Conservation (phyloP, 208 protist genomes). For the Zelonia costaricensis region DNA sequence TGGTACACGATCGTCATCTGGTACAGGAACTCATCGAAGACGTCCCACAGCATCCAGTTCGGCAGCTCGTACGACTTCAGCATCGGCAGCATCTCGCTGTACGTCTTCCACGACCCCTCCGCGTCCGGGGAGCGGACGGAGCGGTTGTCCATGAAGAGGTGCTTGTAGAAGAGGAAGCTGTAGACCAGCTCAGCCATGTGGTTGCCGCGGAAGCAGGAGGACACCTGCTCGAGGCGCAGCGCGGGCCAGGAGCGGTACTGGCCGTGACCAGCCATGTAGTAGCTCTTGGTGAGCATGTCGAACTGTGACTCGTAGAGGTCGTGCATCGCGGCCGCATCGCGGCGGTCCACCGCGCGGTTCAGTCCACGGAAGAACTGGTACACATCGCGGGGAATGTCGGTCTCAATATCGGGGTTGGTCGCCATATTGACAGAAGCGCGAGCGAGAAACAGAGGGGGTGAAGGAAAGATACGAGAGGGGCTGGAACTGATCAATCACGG, state of each 20-base stretch:
- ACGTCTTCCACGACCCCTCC: constrained; percentile 73
- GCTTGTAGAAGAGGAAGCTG: constrained; percentile 85
- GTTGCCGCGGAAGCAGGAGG: constrained; percentile 59
- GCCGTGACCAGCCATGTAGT: constrained; percentile 65
- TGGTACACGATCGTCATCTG: constrained; percentile 91
- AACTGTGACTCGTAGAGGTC: constrained; percentile 85
- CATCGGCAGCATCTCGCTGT: constrained; percentile 55
- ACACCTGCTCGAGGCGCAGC: constrained; percentile 58
- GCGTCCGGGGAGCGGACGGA: constrained; percentile 55
- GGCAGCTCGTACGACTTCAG: constrained; percentile 71
- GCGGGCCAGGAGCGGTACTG: constrained; percentile 82
- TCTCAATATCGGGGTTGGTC: constrained; percentile 90
- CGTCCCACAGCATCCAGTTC: constrained; percentile 88
- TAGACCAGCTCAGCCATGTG: constrained; percentile 75
- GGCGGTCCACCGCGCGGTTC: constrained; percentile 72
- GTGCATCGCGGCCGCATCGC: constrained; percentile 62
- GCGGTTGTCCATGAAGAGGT: constrained; percentile 78
- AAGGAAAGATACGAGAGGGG: constrained; percentile 11
- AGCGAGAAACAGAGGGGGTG: constrained; percentile 14
- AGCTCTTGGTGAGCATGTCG: constrained; percentile 69
- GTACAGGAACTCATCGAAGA: constrained; percentile 91
- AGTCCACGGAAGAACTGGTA: constrained; percentile 74
- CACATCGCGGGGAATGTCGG: constrained; percentile 83
- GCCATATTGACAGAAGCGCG: constrained; percentile 41
- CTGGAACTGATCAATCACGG: too few relatives aligned